Percentiles rank a stretch among this genome's conserved stretches.
phyloP scores from a whole-genome alignment of 1,139 yeast genomes.

The Saccharomyces hybrid region DNA sequence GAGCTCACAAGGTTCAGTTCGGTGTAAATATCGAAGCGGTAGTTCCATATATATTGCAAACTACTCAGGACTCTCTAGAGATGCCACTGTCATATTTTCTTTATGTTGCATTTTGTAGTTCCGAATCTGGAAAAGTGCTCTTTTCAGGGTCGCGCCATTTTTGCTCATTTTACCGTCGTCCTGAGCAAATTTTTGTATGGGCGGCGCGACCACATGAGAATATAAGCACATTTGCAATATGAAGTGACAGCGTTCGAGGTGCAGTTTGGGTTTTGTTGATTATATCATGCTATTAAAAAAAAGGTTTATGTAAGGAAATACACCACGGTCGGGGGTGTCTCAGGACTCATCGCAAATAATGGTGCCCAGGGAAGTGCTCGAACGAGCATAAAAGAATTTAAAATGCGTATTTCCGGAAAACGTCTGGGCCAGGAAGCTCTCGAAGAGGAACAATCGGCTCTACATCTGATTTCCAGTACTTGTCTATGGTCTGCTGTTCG shows the following conservation, averaged over 20 bases:
- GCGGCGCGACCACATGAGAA: not conserved
- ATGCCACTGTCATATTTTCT: not conserved
- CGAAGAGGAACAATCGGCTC: slow-evolving; percentile 11
- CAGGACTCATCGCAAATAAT: not conserved
- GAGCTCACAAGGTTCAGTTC: not conserved
- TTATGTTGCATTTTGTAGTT: not conserved
- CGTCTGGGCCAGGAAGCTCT: slow-evolving; percentile 7
- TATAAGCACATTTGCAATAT: not conserved
- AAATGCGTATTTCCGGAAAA: not conserved
- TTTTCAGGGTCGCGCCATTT: not conserved
- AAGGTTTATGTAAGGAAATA: not conserved
- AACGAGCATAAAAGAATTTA: not conserved
- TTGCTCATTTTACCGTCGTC: not conserved
- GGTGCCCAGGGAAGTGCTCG: not conserved
- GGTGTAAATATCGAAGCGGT: not conserved
- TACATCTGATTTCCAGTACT: slow-evolving; percentile 4
- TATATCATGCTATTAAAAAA: not conserved
- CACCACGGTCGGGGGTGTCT: not conserved
- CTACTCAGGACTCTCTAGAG: not conserved
- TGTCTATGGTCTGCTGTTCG: not conserved
- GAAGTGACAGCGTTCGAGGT: not conserved
- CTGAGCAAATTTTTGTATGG: not conserved
- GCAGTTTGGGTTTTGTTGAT: not conserved
- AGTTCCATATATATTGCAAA: not conserved
- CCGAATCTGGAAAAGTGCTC: not conserved